Percentiles rank a stretch among this genome's conserved stretches.
Evolutionary conservation across 2,329 filamentous ascomycete species (phyloP).

Genomic region (Lecanicillium sp.): DNA sequence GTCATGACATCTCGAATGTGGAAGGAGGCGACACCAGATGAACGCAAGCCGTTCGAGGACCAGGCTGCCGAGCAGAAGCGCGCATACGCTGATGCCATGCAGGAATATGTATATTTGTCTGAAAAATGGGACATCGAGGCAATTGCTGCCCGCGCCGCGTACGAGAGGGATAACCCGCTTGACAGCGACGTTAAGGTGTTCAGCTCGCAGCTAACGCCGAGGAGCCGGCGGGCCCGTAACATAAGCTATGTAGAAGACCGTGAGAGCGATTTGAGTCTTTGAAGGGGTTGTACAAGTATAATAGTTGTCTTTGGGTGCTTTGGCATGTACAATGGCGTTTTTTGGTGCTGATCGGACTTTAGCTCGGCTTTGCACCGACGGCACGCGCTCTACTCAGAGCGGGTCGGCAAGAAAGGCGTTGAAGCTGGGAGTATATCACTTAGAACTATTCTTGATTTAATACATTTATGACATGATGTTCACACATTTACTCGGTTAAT

Average conservation of each 20-base stretch:
- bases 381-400: too few relatives aligned
- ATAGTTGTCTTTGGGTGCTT: slow-evolving; percentile 10
- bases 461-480: background rate
- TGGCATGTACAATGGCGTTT: background rate
- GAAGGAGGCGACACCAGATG: slow-evolving; percentile 65
- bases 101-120: slow-evolving; percentile 52
- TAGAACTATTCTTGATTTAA: background rate
- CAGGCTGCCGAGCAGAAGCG: slow-evolving; percentile 64
- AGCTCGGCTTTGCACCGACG: slow-evolving; percentile 10
- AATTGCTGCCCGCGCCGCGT: slow-evolving; percentile 41
- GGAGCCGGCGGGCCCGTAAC: slow-evolving; percentile 27
- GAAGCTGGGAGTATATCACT: background rate
- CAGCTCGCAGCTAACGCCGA: slow-evolving; percentile 10
- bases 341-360: too few relatives aligned
- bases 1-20: slow-evolving; percentile 84
- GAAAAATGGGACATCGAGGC: slow-evolving; percentile 67
- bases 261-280: slow-evolving; percentile 17
- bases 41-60: slow-evolving; percentile 71
- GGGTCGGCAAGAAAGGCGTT: too few relatives aligned
- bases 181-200: slow-evolving; percentile 18
- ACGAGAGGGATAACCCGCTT: slow-evolving; percentile 45
- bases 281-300: slow-evolving; percentile 7
- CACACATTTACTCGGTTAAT: background rate
- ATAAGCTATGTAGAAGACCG: slow-evolving; percentile 30
- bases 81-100: slow-evolving; percentile 49